phyloP scores from a whole-genome alignment of 225 moss, liverwort and hornwort genomes.

The Ulota crispa region DNA sequence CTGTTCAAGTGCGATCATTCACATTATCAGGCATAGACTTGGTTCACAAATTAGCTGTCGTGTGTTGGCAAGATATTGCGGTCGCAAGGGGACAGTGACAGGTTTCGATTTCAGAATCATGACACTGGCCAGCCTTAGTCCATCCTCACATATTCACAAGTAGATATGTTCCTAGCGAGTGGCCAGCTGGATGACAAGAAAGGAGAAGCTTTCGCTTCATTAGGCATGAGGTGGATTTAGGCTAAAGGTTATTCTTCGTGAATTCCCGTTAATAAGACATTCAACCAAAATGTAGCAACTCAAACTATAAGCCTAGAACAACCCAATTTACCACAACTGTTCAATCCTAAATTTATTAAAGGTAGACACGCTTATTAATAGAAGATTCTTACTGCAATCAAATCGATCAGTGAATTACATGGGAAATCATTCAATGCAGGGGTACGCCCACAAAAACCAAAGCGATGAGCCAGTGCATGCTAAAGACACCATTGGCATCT shows the following conservation, averaged over 20 bases:
- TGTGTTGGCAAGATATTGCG: neutral
- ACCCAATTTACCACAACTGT: neutral
- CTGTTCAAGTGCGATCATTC: constrained; percentile 22
- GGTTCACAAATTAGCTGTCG: neutral
- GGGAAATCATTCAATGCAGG: neutral
- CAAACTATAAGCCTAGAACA: neutral
- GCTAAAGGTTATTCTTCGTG: neutral
- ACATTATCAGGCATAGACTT: neutral
- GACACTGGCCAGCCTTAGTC: neutral
- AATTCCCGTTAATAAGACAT: neutral
- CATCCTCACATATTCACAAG: neutral
- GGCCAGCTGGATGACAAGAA: neutral
- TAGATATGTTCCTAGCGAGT: neutral
- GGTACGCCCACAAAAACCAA: neutral
- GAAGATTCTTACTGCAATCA: neutral
- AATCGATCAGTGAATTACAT: neutral
- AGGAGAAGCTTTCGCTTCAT: neutral
- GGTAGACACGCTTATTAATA: neutral
- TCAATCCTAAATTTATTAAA: neutral
- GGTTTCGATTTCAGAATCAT: constrained; percentile 8
- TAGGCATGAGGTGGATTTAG: neutral
- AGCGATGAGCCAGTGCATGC: neutral
- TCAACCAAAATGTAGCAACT: neutral
- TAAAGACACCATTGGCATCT: neutral
- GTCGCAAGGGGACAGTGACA: neutral